These are phyloP conservation scores for Plasmodium reichenowi DNA, from an alignment of 169 alveolate species.

Conservation along the genomic window DNA sequence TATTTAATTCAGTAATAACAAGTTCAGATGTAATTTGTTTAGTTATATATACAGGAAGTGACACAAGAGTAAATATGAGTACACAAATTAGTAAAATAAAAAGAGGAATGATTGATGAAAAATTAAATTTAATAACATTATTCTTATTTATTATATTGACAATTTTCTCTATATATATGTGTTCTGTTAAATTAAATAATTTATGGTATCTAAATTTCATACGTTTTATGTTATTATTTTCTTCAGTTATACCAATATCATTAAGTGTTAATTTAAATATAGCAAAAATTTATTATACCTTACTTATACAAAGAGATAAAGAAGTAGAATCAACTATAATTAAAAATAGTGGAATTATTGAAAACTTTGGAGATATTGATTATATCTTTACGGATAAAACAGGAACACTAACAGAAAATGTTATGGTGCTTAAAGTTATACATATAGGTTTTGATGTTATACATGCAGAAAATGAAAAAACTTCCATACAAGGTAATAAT, in stretches of 20 bases:
- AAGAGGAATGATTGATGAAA: conserved; percentile 93
- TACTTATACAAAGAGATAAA: conserved; percentile 91
- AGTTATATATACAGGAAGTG: conserved; percentile 94
- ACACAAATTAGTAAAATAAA: conserved; percentile 90
- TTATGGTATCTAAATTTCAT: conserved; percentile 80
- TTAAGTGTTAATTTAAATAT: conserved; percentile 97
- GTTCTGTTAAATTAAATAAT: conserved; percentile 54
- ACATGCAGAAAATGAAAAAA: conserved; percentile 77
- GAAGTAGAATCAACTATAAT: conserved; percentile 95
- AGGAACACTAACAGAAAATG: conserved; percentile 98
- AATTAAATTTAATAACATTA: conserved; percentile 91
- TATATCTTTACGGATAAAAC: conserved; percentile 97
- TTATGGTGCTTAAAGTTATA: conserved; percentile 91
- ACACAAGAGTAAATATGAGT: conserved; percentile 86
- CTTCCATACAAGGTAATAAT: conserved; percentile 14
- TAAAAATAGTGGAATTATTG: conserved; percentile 90
- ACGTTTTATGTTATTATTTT: conserved; percentile 94
- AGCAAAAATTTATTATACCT: conserved; percentile 94
- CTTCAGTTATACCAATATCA: conserved; percentile 97
- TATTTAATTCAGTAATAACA: conserved; percentile 95
- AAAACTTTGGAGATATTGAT: conserved; percentile 98
- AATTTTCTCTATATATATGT: conserved; percentile 75
- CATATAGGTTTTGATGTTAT: conserved; percentile 86
- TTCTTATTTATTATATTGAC: conserved; percentile 90
- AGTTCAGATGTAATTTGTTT: conserved; percentile 93